These are phyloP conservation scores for Podospora pseudoanserina DNA, from an alignment of 495 filamentous ascomycete genomes.

Conservation along the genomic window DNA sequence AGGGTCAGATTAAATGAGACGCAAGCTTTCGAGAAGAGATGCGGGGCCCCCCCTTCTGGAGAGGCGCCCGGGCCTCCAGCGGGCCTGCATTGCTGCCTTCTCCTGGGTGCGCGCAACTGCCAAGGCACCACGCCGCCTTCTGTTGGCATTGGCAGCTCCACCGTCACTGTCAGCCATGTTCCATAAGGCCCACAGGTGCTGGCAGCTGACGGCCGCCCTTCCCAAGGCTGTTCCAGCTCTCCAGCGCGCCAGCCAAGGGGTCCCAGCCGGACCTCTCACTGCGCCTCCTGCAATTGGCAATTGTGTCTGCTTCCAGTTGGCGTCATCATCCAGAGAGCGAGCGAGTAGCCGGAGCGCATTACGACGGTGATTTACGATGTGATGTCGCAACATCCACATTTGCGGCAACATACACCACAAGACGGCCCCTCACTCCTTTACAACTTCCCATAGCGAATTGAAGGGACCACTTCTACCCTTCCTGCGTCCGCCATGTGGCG, in stretches of 20 bases:
- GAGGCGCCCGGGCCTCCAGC: conserved; percentile 11
- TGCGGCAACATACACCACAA: conserved; percentile 16
- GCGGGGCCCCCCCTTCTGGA: conserved; percentile 21
- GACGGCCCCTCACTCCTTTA: conserved; percentile 10
- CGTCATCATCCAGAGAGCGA: conserved; percentile 15
- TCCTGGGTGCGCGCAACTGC: conserved; percentile 9
- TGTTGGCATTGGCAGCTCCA: not conserved
- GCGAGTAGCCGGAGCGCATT: conserved; percentile 15
- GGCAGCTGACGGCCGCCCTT: conserved; percentile 1
- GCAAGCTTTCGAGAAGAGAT: conserved; percentile 24
- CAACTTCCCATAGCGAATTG: conserved; percentile 24
- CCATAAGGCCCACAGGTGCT: conserved; percentile 8
- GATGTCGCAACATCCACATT: conserved; percentile 26
- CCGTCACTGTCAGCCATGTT: not conserved
- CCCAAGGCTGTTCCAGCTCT: conserved; percentile 1
- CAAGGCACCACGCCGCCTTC: conserved; percentile 9
- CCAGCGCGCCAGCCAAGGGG: not conserved
- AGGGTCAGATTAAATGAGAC: conserved; percentile 21
- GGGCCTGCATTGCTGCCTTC: conserved; percentile 17
- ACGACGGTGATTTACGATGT: conserved; percentile 29
- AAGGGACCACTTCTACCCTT: conserved; percentile 38
- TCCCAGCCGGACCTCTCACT: not conserved
- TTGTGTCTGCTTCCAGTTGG: conserved; percentile 10
- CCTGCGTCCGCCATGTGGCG: conserved; percentile 78
- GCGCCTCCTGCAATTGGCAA: conserved; percentile 5